phyloP scores from a whole-genome alignment of 768 basidiomycete species.

The Mycena filopes region DNA sequence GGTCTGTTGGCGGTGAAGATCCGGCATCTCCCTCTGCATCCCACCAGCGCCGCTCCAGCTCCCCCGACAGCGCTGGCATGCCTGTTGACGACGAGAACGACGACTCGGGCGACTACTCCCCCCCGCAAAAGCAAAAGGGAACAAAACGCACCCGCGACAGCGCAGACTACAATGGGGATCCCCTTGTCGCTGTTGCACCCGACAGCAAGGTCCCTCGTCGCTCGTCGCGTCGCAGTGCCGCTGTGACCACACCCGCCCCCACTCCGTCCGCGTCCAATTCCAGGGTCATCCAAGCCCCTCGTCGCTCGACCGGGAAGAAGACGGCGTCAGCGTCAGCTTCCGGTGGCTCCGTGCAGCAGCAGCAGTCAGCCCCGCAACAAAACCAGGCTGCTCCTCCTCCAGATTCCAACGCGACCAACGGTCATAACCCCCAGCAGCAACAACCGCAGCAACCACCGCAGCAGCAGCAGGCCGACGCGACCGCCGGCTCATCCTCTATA shows the following conservation, averaged over 20 bases:
- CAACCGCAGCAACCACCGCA: too few relatives aligned
- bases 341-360: neutral
- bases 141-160: conserved; percentile 21
- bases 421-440: neutral
- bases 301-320: neutral
- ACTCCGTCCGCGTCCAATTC: conserved; percentile 23
- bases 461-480: neutral
- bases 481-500: conserved; percentile 12
- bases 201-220: conserved; percentile 29
- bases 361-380: neutral
- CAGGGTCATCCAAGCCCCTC: conserved; percentile 9
- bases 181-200: conserved; percentile 6
- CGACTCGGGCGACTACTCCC: conserved; percentile 28
- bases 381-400: neutral
- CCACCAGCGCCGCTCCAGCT: conserved; percentile 22
- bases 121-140: conserved; percentile 12
- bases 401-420: neutral
- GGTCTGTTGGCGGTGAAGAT: conserved; percentile 48
- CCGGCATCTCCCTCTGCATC: neutral
- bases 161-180: conserved; percentile 21
- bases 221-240: conserved; percentile 24
- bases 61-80: conserved; percentile 23
- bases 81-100: conserved; percentile 27
- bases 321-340: neutral
- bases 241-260: conserved; percentile 33